phyloP scores from a whole-genome alignment of 2,329 filamentous ascomycete species.

The Colletotrichum sp. region DNA sequence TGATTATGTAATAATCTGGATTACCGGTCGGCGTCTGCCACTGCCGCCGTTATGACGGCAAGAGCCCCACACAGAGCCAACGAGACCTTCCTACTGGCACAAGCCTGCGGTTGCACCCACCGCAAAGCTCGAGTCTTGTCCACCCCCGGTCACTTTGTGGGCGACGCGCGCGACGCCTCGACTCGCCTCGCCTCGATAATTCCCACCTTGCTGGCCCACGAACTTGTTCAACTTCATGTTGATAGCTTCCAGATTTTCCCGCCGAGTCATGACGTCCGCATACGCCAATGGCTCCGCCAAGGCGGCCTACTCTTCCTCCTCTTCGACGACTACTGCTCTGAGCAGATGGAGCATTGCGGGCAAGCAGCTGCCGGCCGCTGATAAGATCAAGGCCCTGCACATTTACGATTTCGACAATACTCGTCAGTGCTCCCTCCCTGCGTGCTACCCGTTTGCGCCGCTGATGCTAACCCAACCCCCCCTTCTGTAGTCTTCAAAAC shows the following conservation, averaged over 20 bases:
- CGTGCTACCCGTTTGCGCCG: background rate
- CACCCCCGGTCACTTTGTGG: background rate
- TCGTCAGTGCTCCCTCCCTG: slow-evolving; percentile 45
- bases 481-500: slow-evolving; percentile 78
- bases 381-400: slow-evolving; percentile 79
- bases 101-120: slow-evolving; percentile 2
- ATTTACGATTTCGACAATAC: slow-evolving; percentile 99
- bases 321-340: slow-evolving; percentile 71
- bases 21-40: background rate
- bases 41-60: background rate
- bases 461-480: slow-evolving; percentile 1
- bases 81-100: slow-evolving; percentile 12
- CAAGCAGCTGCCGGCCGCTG: slow-evolving; percentile 67
- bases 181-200: slow-evolving; percentile 2
- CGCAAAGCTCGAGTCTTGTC: slow-evolving; percentile 5
- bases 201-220: background rate
- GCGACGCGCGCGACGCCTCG: background rate
- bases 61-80: background rate
- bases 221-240: slow-evolving; percentile 19
- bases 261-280: slow-evolving; percentile 22
- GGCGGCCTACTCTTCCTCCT: slow-evolving; percentile 8
- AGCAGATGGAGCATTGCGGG: slow-evolving; percentile 84
- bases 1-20: background rate
- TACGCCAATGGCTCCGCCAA: slow-evolving; percentile 22
- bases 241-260: slow-evolving; percentile 22